Conservation (phyloP, 345 rosid species). For the Citrus unshiu region DNA sequence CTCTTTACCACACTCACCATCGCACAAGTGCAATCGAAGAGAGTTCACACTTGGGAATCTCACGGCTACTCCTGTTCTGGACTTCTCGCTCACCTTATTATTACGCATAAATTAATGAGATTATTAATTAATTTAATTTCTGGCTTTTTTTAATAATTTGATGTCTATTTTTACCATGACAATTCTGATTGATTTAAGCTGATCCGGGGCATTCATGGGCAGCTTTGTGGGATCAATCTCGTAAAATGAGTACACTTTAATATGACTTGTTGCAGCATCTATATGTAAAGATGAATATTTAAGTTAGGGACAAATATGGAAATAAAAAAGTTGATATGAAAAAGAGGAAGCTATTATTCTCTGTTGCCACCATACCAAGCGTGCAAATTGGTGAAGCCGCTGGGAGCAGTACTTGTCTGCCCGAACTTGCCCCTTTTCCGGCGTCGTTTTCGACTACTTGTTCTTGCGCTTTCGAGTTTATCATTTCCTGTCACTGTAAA, state of each 20-base stretch:
- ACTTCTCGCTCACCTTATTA: slow-evolving; percentile 60
- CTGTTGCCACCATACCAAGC: background rate
- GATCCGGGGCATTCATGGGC: slow-evolving; percentile 46
- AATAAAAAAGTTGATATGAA: background rate
- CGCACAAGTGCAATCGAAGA: slow-evolving; percentile 46
- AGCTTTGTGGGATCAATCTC: slow-evolving; percentile 66
- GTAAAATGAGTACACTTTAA: slow-evolving; percentile 61
- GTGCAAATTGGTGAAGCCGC: slow-evolving; percentile 3
- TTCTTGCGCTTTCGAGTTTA: slow-evolving; percentile 23
- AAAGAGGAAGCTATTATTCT: background rate
- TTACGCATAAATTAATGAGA: slow-evolving; percentile 14
- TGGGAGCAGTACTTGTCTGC: slow-evolving; percentile 14
- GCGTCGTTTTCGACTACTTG: slow-evolving; percentile 12
- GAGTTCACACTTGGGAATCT: slow-evolving; percentile 68
- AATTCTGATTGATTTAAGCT: slow-evolving; percentile 51
- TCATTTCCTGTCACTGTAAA: slow-evolving; percentile 5
- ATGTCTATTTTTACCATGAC: slow-evolving; percentile 52
- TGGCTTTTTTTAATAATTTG: background rate
- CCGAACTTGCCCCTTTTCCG: slow-evolving; percentile 13
- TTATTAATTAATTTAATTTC: background rate
- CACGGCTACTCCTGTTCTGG: slow-evolving; percentile 45
- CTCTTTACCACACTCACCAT: slow-evolving; percentile 8
- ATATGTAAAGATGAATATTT: background rate
- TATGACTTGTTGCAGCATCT: slow-evolving; percentile 38
- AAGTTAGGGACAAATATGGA: background rate